Conservation (phyloP, 768 basidiomycete genomes). For the Termitomyces sp. region DNA sequence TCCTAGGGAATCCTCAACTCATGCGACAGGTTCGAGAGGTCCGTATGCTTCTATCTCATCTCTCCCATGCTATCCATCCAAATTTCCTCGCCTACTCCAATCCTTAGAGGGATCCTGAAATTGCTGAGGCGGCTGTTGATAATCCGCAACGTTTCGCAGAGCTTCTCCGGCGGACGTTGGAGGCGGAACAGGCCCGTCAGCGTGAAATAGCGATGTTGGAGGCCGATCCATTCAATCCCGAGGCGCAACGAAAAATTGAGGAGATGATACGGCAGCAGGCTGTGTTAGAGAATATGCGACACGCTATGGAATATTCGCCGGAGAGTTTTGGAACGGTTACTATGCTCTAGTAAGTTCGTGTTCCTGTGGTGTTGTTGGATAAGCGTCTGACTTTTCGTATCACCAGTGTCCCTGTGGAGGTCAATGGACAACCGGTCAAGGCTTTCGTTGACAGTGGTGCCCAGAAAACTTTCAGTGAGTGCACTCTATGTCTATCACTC, state of each 20-base stretch:
- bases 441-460: conserved; percentile 99
- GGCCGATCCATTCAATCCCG: conserved; percentile 85
- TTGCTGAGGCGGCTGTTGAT: conserved; percentile 63
- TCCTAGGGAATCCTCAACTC: conserved; percentile 77
- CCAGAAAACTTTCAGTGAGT: conserved; percentile 91
- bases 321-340: conserved; percentile 91
- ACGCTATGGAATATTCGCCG: conserved; percentile 90
- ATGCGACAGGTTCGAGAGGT: conserved; percentile 73
- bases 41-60: conserved; percentile 14
- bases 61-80: not conserved
- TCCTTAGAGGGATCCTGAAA: conserved; percentile 72
- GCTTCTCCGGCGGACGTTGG: conserved; percentile 57
- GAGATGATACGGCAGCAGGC: conserved; percentile 88
- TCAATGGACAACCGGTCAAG: conserved; percentile 85
- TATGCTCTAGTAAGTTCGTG: conserved; percentile 84
- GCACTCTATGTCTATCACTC: not conserved
- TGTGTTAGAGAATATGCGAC: conserved; percentile 87
- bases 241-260: conserved; percentile 90
- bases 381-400: not conserved
- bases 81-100: not conserved
- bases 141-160: conserved; percentile 73
- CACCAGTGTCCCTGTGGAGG: conserved; percentile 79
- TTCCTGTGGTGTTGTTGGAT: not conserved
- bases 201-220: conserved; percentile 66
- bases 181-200: conserved; percentile 49